phyloP scores from a whole-genome alignment of 2,329 filamentous ascomycete species.

The Fusarium penzigii region DNA sequence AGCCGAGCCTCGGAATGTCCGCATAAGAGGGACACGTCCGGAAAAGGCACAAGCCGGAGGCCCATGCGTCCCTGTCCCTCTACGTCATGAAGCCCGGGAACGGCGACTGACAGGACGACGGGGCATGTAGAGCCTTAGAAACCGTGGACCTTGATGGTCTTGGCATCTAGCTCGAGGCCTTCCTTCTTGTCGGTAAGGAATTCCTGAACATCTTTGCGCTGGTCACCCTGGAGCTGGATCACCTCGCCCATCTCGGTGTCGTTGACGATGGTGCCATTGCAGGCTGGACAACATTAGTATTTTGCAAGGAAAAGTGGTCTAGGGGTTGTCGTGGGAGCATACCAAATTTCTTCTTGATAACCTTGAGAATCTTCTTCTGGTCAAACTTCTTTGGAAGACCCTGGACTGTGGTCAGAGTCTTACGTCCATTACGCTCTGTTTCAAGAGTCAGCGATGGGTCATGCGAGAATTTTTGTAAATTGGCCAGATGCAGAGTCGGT shows the following conservation, averaged over 20 bases:
- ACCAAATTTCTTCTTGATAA: slow-evolving; percentile 99
- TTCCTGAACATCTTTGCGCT: slow-evolving; percentile 97
- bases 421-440: slow-evolving; percentile 99
- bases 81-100: slow-evolving; percentile 33
- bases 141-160: slow-evolving; percentile 89
- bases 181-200: slow-evolving; percentile 97
- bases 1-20: slow-evolving; percentile 34
- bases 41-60: slow-evolving; percentile 32
- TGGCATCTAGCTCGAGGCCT: slow-evolving; percentile 88
- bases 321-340: slow-evolving; percentile 35
- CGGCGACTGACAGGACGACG: slow-evolving; percentile 40
- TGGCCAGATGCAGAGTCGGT: neutral
- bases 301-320: too few species aligned
- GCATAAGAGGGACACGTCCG: slow-evolving; percentile 26
- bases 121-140: slow-evolving; percentile 45
- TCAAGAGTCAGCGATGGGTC: slow-evolving; percentile 7
- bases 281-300: slow-evolving; percentile 57
- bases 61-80: slow-evolving; percentile 36
- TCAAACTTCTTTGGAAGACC: slow-evolving; percentile 98
- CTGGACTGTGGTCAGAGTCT: slow-evolving; percentile 99
- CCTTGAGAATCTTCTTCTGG: slow-evolving; percentile 99
- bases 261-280: slow-evolving; percentile 99
- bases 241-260: slow-evolving; percentile 98
- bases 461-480: neutral
- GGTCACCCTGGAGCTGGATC: slow-evolving; percentile 99